These are phyloP conservation scores for Saitozyma podzolica DNA, from an alignment of 768 basidiomycete species.

Conservation along the genomic window DNA sequence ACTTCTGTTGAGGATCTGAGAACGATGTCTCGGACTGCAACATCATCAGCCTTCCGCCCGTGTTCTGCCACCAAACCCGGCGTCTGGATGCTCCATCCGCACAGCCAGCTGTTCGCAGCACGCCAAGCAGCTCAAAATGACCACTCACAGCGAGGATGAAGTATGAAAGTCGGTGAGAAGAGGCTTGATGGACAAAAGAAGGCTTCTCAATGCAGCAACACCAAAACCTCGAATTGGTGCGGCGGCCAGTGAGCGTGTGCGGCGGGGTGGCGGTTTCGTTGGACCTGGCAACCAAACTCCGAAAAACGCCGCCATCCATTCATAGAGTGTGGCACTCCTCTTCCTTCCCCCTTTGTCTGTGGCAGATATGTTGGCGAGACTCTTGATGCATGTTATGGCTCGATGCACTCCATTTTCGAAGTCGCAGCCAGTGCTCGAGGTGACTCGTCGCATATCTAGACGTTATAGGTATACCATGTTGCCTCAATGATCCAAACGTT, in stretches of 20 bases:
- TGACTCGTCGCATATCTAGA: too few relatives aligned
- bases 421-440: too few relatives aligned
- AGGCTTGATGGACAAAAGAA: background rate
- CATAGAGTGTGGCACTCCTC: background rate
- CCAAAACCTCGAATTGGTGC: background rate
- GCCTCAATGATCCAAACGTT: too few relatives aligned
- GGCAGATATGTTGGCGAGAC: too few relatives aligned
- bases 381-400: too few relatives aligned
- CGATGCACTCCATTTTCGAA: too few relatives aligned
- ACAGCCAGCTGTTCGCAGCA: background rate
- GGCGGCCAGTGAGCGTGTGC: background rate
- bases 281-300: conserved; percentile 7
- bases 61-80: background rate
- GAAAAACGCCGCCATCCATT: conserved; percentile 8
- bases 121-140: background rate
- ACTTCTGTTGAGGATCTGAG: background rate
- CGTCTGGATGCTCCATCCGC: background rate
- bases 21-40: background rate
- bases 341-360: background rate
- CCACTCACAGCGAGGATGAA: background rate
- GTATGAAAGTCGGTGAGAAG: background rate
- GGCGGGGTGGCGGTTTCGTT: background rate
- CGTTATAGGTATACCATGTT: too few relatives aligned
- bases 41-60: background rate
- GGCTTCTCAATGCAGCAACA: background rate